These are phyloP conservation scores for Apiosordaria backusii DNA, from an alignment of 495 filamentous ascomycete genomes.

Conservation along the genomic window DNA sequence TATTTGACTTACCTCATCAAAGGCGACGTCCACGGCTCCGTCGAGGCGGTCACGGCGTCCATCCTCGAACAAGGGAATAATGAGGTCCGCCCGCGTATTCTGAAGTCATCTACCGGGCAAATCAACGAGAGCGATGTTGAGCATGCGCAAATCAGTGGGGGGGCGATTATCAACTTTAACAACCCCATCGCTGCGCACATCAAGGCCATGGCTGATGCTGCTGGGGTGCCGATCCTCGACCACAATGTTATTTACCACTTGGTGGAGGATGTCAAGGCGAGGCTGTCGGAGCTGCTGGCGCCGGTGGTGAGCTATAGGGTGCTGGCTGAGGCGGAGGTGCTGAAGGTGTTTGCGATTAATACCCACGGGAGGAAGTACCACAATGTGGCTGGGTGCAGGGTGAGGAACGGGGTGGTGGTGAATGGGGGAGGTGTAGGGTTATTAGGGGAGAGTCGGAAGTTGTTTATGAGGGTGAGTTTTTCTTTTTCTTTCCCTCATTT, in stretches of 20 bases:
- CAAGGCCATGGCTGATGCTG: conserved; percentile 60
- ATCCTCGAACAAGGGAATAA: conserved; percentile 74
- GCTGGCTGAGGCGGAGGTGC: conserved; percentile 82
- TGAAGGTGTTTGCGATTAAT: conserved; percentile 78
- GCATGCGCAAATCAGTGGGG: conserved; percentile 69
- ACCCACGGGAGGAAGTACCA: conserved; percentile 64
- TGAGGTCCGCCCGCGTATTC: conserved; percentile 72
- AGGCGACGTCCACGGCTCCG: conserved; percentile 87
- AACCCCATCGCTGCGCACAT: conserved; percentile 65
- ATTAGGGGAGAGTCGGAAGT: conserved; percentile 59
- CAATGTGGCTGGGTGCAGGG: conserved; percentile 80
- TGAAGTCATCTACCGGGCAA: conserved; percentile 73
- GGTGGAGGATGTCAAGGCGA: conserved; percentile 72
- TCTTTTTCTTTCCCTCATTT: neutral
- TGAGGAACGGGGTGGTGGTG: conserved; percentile 72
- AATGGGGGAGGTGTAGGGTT: conserved; percentile 65
- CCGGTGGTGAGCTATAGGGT: conserved; percentile 63
- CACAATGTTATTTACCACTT: conserved; percentile 92
- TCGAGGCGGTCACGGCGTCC: conserved; percentile 78
- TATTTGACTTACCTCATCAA: conserved; percentile 83
- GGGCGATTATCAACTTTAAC: conserved; percentile 83
- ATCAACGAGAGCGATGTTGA: conserved; percentile 86
- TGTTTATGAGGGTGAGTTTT: conserved; percentile 72
- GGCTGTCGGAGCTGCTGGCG: conserved; percentile 63
- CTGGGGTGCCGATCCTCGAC: conserved; percentile 72